Evolutionary conservation across 768 basidiomycete species (phyloP), one percentile per base, ranked within the genome.

Genomic region (Mycena epipterygia): DNA sequence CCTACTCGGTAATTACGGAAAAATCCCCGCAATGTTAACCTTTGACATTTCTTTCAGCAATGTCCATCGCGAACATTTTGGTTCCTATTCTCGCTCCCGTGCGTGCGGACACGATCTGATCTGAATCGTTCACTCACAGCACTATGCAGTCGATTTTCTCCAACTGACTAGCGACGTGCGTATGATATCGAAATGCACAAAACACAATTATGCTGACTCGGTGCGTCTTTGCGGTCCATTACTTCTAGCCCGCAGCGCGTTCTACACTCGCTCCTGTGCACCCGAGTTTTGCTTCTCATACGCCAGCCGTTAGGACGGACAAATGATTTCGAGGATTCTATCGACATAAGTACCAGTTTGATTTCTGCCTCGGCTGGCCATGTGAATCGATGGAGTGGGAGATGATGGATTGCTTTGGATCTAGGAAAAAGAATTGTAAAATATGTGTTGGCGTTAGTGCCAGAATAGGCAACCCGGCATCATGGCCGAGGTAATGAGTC

Each of bases 1-100:
- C 64, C 74, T 83, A 60, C 84, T 84, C 58, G 41, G 81, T 74
- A 25, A 63, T 29, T 8, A 12, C 14, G 2, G 48, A 27, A 49
- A 6, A 32, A n/a, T n/a, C n/a, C n/a, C n/a, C n/a, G n/a, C n/a
- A n/a, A n/a, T n/a, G n/a, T n/a, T n/a, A n/a, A n/a, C n/a, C n/a
- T n/a, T n/a, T n/a, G n/a, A n/a, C n/a, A n/a, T n/a, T n/a, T n/a
- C n/a, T n/a, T 14, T 2, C 58, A 84, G 84, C 64, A 0, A 77
- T 86, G 3, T 82, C 84, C 23, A 35, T 85, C 21, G 80, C 81
- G 17, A 86, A 86, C 67, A 78, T 84, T 25, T 59, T 84, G 35
- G 79, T 83, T 7, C 81, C 84, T 5, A 76, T 82, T 5, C 71
- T 79, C 29, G 81, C 79, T 12, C 81, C 82, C 16, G 84, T 84